Evolutionary conservation across 306 rosid species (phyloP).

Genomic region (Vachellia pachyceras): DNA sequence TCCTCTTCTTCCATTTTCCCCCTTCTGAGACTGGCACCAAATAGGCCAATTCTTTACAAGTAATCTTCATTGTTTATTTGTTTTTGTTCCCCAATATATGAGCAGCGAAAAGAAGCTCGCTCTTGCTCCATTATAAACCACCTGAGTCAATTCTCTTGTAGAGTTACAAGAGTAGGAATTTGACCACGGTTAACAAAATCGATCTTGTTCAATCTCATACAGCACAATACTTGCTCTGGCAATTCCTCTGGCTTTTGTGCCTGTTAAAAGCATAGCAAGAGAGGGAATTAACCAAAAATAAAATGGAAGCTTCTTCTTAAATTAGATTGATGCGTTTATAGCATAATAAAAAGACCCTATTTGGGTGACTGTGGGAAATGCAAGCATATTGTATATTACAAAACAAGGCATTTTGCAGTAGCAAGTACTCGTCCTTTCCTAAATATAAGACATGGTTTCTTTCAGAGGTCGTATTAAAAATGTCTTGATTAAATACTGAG

Average conservation of each 20-base stretch:
- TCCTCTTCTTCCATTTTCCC: slow-evolving; percentile 9
- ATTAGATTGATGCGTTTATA: neutral
- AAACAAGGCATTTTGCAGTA: neutral
- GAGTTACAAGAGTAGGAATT: slow-evolving; percentile 70
- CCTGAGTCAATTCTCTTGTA: slow-evolving; percentile 38
- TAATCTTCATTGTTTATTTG: neutral
- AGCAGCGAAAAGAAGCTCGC: neutral
- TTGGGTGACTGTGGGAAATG: neutral
- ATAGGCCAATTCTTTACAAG: neutral
- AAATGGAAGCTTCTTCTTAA: slow-evolving; percentile 8
- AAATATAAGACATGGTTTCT: too few species aligned
- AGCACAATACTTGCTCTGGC: slow-evolving; percentile 87
- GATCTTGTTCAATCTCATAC: slow-evolving; percentile 73
- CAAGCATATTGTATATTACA: neutral
- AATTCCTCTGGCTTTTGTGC: slow-evolving; percentile 91
- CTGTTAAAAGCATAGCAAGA: slow-evolving; percentile 43
- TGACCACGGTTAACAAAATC: slow-evolving; percentile 86
- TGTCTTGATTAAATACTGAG: neutral
- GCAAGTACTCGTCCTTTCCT: too few species aligned
- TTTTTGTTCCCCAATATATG: neutral
- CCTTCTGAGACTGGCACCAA: neutral
- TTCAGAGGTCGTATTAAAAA: neutral
- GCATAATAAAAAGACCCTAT: neutral
- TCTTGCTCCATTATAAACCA: slow-evolving; percentile 7
- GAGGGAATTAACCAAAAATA: neutral